A percentile compares a stretch with the other conserved stretches of the same genome.
phyloP scores from a whole-genome alignment of 257 asterid genomes.

The Nemophila menziesii region DNA sequence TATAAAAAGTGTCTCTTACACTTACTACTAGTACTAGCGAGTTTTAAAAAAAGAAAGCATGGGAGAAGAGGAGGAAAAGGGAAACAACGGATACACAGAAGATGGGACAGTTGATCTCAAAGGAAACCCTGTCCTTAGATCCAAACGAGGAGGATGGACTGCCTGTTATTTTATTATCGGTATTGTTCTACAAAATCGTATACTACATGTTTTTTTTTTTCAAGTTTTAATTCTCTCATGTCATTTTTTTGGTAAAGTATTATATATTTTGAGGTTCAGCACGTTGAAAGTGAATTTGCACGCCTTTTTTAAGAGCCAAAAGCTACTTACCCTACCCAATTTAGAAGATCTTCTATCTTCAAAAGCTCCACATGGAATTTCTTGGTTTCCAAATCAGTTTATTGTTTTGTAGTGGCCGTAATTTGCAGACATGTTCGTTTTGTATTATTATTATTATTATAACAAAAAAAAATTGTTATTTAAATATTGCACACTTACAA shows the following conservation, averaged over 20 bases:
- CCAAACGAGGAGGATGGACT: conserved; percentile 78
- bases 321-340: background rate
- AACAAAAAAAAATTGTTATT: too few species aligned
- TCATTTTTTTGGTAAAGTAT: background rate
- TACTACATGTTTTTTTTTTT: background rate
- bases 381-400: background rate
- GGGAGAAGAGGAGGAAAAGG: conserved; percentile 33
- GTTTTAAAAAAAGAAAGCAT: background rate
- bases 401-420: too few species aligned
- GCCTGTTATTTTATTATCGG: conserved; percentile 86
- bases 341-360: background rate
- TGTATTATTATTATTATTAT: too few species aligned
- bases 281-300: background rate
- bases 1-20: background rate
- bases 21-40: background rate
- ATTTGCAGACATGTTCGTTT: too few species aligned
- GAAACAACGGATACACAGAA: conserved; percentile 35
- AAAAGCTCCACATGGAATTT: background rate
- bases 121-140: conserved; percentile 70
- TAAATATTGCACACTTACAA: too few species aligned
- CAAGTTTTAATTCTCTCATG: background rate
- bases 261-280: background rate
- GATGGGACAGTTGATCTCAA: conserved; percentile 77
- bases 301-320: background rate
- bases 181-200: conserved; percentile 12